These are phyloP conservation scores for Jatropha podagrica DNA, from an alignment of 441 rosid species.

Conservation along the genomic window DNA sequence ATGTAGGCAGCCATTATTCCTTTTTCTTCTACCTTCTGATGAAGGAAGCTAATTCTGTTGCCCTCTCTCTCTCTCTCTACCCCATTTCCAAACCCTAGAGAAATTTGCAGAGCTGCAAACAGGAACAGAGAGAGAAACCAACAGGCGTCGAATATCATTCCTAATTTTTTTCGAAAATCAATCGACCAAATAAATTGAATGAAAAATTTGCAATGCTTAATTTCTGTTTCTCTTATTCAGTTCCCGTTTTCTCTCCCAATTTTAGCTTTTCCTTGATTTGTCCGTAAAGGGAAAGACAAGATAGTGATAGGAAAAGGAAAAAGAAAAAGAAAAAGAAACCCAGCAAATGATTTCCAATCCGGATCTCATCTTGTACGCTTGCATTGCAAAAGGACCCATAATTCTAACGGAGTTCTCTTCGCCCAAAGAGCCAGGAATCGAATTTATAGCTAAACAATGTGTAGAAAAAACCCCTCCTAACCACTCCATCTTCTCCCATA, in stretches of 20 bases:
- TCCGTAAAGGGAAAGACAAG: too few species aligned
- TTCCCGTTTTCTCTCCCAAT: background rate
- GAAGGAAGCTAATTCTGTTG: slow-evolving; percentile 22
- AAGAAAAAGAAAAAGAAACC: background rate
- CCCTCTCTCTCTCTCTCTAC: background rate
- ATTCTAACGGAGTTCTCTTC: slow-evolving; percentile 60
- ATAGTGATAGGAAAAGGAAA: too few species aligned
- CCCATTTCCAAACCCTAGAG: slow-evolving; percentile 30
- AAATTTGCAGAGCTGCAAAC: background rate
- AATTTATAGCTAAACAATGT: slow-evolving; percentile 53
- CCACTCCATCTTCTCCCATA: slow-evolving; percentile 77
- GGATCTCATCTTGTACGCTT: slow-evolving; percentile 53
- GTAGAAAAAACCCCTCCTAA: slow-evolving; percentile 60
- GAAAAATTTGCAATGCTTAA: slow-evolving; percentile 8
- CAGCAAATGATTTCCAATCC: slow-evolving; percentile 63
- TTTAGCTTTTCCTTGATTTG: background rate
- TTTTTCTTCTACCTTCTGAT: slow-evolving; percentile 18
- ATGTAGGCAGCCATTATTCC: slow-evolving; percentile 21
- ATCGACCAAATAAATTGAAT: background rate
- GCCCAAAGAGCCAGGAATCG: slow-evolving; percentile 51
- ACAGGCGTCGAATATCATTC: background rate
- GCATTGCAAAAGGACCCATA: slow-evolving; percentile 62
- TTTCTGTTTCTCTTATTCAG: background rate
- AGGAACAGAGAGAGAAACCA: slow-evolving; percentile 4
- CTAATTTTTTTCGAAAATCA: background rate